Evolutionary conservation across 139 green algal genomes (phyloP).

Genomic region (Asterochloris sp.): DNA sequence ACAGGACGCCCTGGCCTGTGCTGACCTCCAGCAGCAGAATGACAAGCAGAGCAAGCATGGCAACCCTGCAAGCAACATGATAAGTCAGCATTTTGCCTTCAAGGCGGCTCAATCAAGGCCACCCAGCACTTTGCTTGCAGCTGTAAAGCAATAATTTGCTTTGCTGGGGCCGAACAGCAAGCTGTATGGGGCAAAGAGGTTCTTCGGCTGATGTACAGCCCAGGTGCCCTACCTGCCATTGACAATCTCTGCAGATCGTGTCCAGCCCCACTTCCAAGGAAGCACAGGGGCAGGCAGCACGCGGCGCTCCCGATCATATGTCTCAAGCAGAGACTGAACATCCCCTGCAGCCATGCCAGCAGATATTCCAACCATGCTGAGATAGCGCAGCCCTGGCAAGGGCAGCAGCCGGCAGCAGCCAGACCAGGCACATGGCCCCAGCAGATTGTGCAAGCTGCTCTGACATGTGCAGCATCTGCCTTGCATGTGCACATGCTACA

Average conservation of each 20-base stretch:
- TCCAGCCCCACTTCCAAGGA: slow-evolving; percentile 93
- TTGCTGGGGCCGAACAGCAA: too few relatives aligned
- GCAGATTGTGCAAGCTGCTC: too few relatives aligned
- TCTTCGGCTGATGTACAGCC: too few relatives aligned
- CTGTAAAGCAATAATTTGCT: too few relatives aligned
- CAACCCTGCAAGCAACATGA: not conserved
- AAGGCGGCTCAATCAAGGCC: slow-evolving; percentile 18
- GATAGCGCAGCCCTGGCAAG: too few relatives aligned
- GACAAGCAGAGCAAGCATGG: slow-evolving; percentile 55
- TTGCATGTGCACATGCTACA: too few relatives aligned
- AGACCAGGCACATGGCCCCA: too few relatives aligned
- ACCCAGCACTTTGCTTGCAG: slow-evolving; percentile 43
- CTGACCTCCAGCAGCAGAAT: slow-evolving; percentile 77
- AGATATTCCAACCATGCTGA: too few relatives aligned
- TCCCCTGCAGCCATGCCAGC: slow-evolving; percentile 38
- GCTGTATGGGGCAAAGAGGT: too few relatives aligned
- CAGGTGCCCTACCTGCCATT: slow-evolving; percentile 69
- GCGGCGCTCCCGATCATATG: slow-evolving; percentile 88
- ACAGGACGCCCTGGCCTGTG: slow-evolving; percentile 64
- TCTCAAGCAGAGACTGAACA: slow-evolving; percentile 87
- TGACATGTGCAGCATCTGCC: too few relatives aligned
- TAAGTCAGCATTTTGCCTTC: not conserved
- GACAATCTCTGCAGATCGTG: slow-evolving; percentile 86
- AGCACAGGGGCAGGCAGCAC: slow-evolving; percentile 79
- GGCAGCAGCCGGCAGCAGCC: too few relatives aligned